Conservation (phyloP, 345 rosid species). For the Salix caprea region DNA sequence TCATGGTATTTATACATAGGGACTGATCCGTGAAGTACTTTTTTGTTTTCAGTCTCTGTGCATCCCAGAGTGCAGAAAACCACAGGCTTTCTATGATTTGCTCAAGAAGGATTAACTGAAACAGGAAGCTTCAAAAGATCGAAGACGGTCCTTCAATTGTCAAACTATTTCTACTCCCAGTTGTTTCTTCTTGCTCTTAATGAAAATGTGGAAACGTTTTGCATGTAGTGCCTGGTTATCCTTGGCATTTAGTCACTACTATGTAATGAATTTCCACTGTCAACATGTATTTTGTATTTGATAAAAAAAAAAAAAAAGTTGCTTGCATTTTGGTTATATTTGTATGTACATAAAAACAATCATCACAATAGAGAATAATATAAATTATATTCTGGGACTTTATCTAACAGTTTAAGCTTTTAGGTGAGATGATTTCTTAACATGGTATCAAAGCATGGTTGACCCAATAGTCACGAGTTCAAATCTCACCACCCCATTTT, state of each 20-base stretch:
- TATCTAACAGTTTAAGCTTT: no score
- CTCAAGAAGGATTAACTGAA: constrained; percentile 21
- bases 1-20: background rate
- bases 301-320: background rate
- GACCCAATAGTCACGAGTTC: rapidly evolving
- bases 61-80: constrained; percentile 37
- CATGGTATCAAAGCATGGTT: no score
- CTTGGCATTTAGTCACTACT: background rate
- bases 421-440: no score
- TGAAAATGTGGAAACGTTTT: background rate
- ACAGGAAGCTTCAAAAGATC: background rate
- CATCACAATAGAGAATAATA: no score
- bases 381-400: no score
- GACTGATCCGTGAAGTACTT: background rate
- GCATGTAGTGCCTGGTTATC: background rate
- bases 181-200: background rate
- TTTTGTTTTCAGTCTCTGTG: constrained; percentile 37
- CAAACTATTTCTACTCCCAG: background rate
- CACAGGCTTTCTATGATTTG: constrained; percentile 50
- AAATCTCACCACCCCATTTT: rapidly evolving
- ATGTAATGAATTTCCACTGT: background rate
- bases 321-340: background rate
- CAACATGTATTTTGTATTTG: background rate
- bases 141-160: background rate
- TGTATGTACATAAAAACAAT: no score